Evolutionary conservation across 129 eudicot genomes (phyloP).

Genomic region (Cynara cardunculus): DNA sequence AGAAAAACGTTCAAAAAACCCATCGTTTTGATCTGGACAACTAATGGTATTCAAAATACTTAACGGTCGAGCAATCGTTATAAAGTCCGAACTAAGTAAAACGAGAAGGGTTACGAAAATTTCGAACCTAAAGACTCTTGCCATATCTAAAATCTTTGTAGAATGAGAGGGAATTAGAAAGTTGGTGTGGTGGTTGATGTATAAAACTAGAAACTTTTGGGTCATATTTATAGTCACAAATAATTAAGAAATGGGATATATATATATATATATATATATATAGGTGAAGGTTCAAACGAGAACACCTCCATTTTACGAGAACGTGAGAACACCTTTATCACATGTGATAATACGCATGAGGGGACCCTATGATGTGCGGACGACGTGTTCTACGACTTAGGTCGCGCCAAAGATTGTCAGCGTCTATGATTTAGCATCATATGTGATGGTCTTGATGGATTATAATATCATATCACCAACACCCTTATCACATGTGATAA

Average conservation of each 20-base stretch:
- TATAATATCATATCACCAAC: too few species aligned
- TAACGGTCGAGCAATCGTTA: slow-evolving; percentile 22
- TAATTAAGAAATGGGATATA: neutral
- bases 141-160: slow-evolving; percentile 16
- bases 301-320: too few species aligned
- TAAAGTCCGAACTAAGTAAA: slow-evolving; percentile 17
- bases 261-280: too few species aligned
- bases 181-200: slow-evolving; percentile 18
- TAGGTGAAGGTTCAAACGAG: too few species aligned
- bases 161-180: neutral
- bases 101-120: slow-evolving; percentile 11
- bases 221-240: slow-evolving; percentile 22
- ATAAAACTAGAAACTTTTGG: neutral
- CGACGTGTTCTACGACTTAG: too few species aligned
- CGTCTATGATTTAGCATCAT: too few species aligned
- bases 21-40: slow-evolving; percentile 8
- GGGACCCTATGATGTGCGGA: too few species aligned
- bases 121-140: neutral
- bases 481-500: too few species aligned
- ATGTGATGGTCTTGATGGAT: too few species aligned
- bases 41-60: neutral
- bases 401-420: too few species aligned
- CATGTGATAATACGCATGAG: too few species aligned
- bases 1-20: neutral
- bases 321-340: too few species aligned